Evolutionary conservation across 495 filamentous ascomycete species (phyloP).

Genomic region (Aspergillus funiculosus): DNA sequence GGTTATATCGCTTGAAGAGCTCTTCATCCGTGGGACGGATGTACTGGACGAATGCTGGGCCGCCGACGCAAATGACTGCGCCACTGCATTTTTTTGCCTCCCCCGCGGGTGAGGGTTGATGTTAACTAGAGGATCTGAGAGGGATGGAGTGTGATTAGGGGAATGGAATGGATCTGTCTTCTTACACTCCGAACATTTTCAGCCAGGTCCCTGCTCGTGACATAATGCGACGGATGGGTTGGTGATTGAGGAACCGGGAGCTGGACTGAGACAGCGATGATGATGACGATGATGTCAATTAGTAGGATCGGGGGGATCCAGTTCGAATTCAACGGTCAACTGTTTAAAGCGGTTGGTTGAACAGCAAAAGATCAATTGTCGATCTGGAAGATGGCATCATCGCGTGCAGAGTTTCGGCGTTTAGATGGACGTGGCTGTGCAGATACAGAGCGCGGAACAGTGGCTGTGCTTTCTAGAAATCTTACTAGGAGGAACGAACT

Average conservation of each 20-base stretch:
- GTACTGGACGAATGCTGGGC: constrained; percentile 75
- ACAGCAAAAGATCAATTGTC: no score
- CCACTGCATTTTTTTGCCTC: constrained; percentile 45
- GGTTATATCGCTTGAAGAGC: constrained; percentile 87
- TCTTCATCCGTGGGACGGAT: constrained; percentile 86
- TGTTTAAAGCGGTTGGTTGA: no score
- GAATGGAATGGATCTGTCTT: constrained; percentile 1
- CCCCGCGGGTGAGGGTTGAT: no score
- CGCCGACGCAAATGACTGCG: constrained; percentile 64
- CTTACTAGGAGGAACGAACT: no score
- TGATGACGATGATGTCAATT: not conserved
- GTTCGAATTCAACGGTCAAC: not conserved
- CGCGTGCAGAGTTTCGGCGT: no score
- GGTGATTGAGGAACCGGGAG: not conserved
- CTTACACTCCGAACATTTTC: constrained; percentile 52
- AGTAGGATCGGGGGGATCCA: not conserved
- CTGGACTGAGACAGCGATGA: constrained; percentile 26
- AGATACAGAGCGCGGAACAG: no score
- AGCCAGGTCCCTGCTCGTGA: constrained; percentile 46
- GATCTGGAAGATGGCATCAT: no score
- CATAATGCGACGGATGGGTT: constrained; percentile 32
- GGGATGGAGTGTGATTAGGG: not conserved
- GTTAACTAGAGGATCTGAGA: no score
- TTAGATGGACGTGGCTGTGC: no score
- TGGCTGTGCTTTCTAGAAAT: no score